Percentiles rank a stretch among this genome's conserved stretches.
Conservation (phyloP, 441 rosid genomes). For the Gossypium davidsonii region DNA sequence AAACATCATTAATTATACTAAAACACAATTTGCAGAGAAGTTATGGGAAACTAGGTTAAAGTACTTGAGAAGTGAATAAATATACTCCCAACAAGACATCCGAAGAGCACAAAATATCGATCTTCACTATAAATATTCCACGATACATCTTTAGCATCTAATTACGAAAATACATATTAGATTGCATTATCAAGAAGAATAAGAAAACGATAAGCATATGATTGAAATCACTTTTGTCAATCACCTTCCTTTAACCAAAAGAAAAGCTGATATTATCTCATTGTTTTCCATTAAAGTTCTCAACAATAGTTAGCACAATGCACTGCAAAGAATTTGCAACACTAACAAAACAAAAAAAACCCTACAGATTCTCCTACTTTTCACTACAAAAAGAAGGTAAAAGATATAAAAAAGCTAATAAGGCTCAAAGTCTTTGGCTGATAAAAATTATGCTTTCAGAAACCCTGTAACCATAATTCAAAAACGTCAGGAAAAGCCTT, state of each 20-base stretch:
- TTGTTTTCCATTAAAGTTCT: conserved; percentile 8
- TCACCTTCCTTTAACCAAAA: conserved; percentile 7
- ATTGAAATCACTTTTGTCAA: conserved; percentile 8
- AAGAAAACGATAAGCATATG: neutral
- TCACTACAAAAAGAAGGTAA: neutral
- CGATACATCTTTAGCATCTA: neutral
- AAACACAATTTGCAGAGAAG: neutral
- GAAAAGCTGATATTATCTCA: conserved; percentile 9
- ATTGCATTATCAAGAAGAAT: neutral
- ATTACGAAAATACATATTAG: neutral
- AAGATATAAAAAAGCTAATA: neutral
- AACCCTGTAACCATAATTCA: neutral
- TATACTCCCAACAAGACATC: neutral
- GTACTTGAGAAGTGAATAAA: neutral
- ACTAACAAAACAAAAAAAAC: neutral
- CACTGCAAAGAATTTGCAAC: conserved; percentile 13
- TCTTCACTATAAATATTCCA: neutral
- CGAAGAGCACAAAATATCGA: neutral
- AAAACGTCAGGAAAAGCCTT: conserved; percentile 60
- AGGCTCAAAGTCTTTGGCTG: conserved; percentile 31
- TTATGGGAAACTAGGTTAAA: neutral
- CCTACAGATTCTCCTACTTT: conserved; percentile 23
- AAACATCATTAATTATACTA: neutral
- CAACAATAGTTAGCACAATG: conserved; percentile 15
- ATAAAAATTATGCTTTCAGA: conserved; percentile 12